Percentiles rank a stretch among this genome's conserved stretches.
Conservation (phyloP, 805 yeast genomes). For the Candida easanensis region DNA sequence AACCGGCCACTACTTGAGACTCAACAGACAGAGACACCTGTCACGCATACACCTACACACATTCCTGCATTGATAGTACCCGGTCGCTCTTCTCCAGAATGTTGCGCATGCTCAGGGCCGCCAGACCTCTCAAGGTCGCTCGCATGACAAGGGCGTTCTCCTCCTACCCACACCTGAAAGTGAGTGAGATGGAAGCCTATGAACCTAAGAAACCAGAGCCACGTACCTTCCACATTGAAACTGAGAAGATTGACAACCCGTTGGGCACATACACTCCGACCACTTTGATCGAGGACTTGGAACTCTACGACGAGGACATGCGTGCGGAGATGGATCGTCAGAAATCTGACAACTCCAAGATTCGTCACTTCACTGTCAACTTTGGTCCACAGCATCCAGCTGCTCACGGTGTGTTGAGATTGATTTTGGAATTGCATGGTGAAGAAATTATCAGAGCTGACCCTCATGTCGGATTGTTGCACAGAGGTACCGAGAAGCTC, state of each 20-base stretch:
- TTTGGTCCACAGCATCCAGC: slow-evolving; percentile 96
- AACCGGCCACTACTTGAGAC: too few species aligned
- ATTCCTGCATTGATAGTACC: not conserved
- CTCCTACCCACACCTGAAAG: not conserved
- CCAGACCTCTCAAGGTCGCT: not conserved
- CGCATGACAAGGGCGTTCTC: slow-evolving; percentile 4
- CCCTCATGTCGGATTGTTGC: slow-evolving; percentile 86
- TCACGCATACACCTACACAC: not conserved
- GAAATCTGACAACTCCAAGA: slow-evolving; percentile 36
- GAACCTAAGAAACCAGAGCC: slow-evolving; percentile 21
- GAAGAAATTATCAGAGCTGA: slow-evolving; percentile 85
- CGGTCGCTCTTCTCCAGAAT: not conserved
- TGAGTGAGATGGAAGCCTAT: slow-evolving; percentile 25
- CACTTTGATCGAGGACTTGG: slow-evolving; percentile 27
- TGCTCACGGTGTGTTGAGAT: slow-evolving; percentile 87
- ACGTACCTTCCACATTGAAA: slow-evolving; percentile 14
- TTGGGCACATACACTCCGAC: slow-evolving; percentile 36
- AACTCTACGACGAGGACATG: slow-evolving; percentile 38
- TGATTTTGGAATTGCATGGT: slow-evolving; percentile 83
- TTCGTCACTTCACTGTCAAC: slow-evolving; percentile 85
- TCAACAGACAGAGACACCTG: not conserved
- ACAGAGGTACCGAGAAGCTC: slow-evolving; percentile 86
- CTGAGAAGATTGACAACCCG: slow-evolving; percentile 35
- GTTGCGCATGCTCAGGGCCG: slow-evolving; percentile 4
- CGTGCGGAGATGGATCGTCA: slow-evolving; percentile 25